Conservation (phyloP, 2,329 filamentous ascomycete species). For the Macrophomina phaseolina region DNA sequence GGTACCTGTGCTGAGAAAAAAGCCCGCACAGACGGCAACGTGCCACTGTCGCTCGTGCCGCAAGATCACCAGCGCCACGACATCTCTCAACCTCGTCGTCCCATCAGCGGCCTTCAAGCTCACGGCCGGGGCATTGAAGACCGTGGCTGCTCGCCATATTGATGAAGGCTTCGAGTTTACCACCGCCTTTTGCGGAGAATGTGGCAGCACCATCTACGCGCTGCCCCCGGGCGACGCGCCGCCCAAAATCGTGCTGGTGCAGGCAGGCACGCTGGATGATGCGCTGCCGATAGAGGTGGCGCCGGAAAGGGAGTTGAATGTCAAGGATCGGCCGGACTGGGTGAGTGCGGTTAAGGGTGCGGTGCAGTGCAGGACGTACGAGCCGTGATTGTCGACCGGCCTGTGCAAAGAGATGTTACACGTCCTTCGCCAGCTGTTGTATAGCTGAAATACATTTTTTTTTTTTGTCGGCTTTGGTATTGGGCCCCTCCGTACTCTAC, state of each 20-base stretch:
- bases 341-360: background rate
- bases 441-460: too few relatives aligned
- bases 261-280: background rate
- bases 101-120: background rate
- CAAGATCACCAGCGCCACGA: constrained; percentile 6
- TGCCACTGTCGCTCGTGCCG: constrained; percentile 10
- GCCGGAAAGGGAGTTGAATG: background rate
- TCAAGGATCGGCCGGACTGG: constrained; percentile 6
- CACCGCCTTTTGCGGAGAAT: background rate
- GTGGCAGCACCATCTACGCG: constrained; percentile 2
- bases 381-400: too few relatives aligned
- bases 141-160: background rate
- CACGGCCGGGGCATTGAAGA: background rate
- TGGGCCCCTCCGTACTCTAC: too few relatives aligned
- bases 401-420: too few relatives aligned
- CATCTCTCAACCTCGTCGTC: background rate
- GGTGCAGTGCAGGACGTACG: background rate
- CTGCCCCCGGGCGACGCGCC: background rate
- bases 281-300: background rate
- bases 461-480: too few relatives aligned
- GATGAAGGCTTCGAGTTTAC: background rate
- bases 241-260: background rate
- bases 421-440: too few relatives aligned
- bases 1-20: background rate
- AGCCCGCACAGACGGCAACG: background rate